phyloP scores from a whole-genome alignment of 1,284 basidiomycete genomes.

The Tylopilus orsonianus region DNA sequence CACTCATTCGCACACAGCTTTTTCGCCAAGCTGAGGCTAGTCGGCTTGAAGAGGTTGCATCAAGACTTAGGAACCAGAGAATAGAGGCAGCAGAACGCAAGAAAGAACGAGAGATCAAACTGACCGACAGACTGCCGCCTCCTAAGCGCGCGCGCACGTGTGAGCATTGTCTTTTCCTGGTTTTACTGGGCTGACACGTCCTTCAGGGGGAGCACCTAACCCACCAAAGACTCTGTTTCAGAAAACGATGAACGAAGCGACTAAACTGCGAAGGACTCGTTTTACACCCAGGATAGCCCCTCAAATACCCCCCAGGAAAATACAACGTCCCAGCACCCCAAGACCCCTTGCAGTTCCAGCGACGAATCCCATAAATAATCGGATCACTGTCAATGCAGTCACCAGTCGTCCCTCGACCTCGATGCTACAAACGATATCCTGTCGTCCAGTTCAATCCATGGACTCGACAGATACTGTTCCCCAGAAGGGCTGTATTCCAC shows the following conservation, averaged over 20 bases:
- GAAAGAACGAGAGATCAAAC: constrained; percentile 69
- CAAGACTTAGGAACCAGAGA: constrained; percentile 60
- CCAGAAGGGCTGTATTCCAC: constrained; percentile 19
- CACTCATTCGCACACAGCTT: constrained; percentile 38
- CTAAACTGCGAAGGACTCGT: constrained; percentile 61
- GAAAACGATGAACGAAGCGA: constrained; percentile 69
- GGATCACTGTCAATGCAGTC: constrained; percentile 46
- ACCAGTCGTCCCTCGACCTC: constrained; percentile 31
- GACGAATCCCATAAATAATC: constrained; percentile 34
- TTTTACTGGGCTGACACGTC: constrained; percentile 13
- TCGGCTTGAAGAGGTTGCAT: constrained; percentile 59
- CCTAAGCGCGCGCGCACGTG: constrained; percentile 58
- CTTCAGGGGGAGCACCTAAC: constrained; percentile 45
- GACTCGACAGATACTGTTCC: constrained; percentile 12
- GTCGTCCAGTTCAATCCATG: constrained; percentile 11
- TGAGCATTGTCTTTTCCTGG: constrained; percentile 39
- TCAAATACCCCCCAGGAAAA: constrained; percentile 47
- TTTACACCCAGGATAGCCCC: constrained; percentile 53
- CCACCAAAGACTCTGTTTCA: constrained; percentile 72
- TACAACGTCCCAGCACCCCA: constrained; percentile 38
- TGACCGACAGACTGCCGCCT: constrained; percentile 64
- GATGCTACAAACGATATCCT: constrained; percentile 13
- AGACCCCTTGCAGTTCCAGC: constrained; percentile 37
- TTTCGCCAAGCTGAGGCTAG: constrained; percentile 55
- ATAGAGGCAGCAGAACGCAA: constrained; percentile 68